A percentile compares a stretch with the other conserved stretches of the same genome.
phyloP scores from a whole-genome alignment of 306 rosid genomes.

The Chamaecrista fasciculata region DNA sequence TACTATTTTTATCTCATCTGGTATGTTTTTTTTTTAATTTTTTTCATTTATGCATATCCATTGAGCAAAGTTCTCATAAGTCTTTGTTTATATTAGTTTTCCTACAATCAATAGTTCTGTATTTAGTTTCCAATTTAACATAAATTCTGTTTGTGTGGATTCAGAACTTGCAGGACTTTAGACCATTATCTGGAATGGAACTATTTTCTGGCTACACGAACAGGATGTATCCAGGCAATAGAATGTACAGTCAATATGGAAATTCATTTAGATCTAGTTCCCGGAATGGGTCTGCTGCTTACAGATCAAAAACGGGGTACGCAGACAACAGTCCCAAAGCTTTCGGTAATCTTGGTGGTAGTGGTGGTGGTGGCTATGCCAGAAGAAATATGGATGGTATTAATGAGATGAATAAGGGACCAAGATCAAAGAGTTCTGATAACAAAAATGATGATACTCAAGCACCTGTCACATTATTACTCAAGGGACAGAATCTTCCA shows the following conservation, averaged over 20 bases:
- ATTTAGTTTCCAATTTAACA: neutral
- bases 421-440: slow-evolving; percentile 44
- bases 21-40: too few species aligned
- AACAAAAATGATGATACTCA: slow-evolving; percentile 20
- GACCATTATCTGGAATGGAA: slow-evolving; percentile 36
- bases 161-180: slow-evolving; percentile 39
- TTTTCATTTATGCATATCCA: slow-evolving; percentile 17
- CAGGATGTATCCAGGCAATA: slow-evolving; percentile 36
- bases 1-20: too few species aligned
- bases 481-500: slow-evolving; percentile 43
- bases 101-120: neutral
- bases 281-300: slow-evolving; percentile 41
- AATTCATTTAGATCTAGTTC: slow-evolving; percentile 33
- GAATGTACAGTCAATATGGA: slow-evolving; percentile 38
- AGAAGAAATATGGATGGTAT: slow-evolving; percentile 36
- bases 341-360: slow-evolving; percentile 16
- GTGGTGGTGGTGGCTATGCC: slow-evolving; percentile 3
- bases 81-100: neutral
- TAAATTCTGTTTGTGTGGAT: neutral
- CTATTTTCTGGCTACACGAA: slow-evolving; percentile 38
- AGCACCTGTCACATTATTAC: slow-evolving; percentile 35
- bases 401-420: slow-evolving; percentile 52
- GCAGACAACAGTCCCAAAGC: slow-evolving; percentile 19
- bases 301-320: slow-evolving; percentile 34
- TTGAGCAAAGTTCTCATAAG: neutral